Percentiles rank a stretch among this genome's conserved stretches.
These are phyloP conservation scores for Macrolepiota dolichaula DNA, from an alignment of 768 basidiomycete genomes.

Conservation along the genomic window DNA sequence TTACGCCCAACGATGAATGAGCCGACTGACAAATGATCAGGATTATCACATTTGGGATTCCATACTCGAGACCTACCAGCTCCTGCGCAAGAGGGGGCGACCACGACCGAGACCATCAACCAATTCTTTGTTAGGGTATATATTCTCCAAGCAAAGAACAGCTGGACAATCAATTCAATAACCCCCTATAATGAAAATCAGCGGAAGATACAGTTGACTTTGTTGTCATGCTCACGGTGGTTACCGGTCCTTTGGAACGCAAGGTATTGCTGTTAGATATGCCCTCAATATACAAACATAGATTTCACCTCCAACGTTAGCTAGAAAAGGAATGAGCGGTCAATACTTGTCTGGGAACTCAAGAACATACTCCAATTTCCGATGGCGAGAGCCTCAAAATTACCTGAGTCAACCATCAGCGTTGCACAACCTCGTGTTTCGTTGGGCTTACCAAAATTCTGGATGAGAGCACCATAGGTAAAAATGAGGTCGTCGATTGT, in stretches of 20 bases:
- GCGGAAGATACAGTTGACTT: neutral
- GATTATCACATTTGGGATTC: neutral
- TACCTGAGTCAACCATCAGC: slow-evolving; percentile 11
- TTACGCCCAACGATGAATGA: slow-evolving; percentile 23
- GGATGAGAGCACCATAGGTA: slow-evolving; percentile 44
- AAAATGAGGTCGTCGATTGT: slow-evolving; percentile 40
- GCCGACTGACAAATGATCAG: slow-evolving; percentile 16
- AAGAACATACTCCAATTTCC: slow-evolving; percentile 7
- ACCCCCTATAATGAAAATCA: slow-evolving; percentile 30
- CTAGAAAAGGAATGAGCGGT: neutral
- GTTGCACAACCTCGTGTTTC: neutral
- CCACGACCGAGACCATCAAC: slow-evolving; percentile 15
- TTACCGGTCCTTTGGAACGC: neutral
- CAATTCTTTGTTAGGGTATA: slow-evolving; percentile 23
- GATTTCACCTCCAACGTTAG: neutral
- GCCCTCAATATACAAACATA: neutral
- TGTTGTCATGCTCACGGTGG: neutral
- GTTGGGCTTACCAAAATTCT: slow-evolving; percentile 36
- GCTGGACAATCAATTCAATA: slow-evolving; percentile 39
- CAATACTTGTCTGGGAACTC: neutral
- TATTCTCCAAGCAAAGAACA: slow-evolving; percentile 42
- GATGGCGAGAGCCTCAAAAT: slow-evolving; percentile 7
- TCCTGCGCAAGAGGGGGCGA: slow-evolving; percentile 16
- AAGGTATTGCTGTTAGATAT: neutral
- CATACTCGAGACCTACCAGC: slow-evolving; percentile 15